These are phyloP conservation scores for Neurospora intermedia DNA, from an alignment of 495 filamentous ascomycete genomes.

Conservation along the genomic window DNA sequence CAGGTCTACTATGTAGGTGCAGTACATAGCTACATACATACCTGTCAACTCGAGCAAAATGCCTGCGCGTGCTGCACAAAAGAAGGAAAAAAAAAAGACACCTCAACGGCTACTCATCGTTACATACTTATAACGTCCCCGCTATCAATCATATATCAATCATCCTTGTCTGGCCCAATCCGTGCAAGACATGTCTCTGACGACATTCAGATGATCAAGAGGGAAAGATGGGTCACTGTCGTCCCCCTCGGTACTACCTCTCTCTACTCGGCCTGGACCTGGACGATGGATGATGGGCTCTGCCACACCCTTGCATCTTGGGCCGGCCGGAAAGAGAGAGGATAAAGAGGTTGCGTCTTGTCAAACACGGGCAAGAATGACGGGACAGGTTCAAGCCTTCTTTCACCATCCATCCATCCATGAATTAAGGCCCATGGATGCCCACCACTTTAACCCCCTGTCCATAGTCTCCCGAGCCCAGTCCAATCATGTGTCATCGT, in stretches of 20 bases:
- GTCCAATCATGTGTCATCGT: conserved; percentile 17
- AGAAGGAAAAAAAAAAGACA: neutral
- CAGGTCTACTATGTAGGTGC: neutral
- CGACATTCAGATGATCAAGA: conserved; percentile 18
- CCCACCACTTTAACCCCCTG: conserved; percentile 18
- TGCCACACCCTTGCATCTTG: conserved; percentile 12
- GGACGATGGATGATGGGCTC: conserved; percentile 2
- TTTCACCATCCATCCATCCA: neutral
- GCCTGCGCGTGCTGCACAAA: neutral
- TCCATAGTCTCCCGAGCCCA: conserved; percentile 13
- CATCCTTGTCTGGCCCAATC: conserved; percentile 1
- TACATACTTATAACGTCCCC: neutral
- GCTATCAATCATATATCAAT: neutral
- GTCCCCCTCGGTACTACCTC: too few species aligned
- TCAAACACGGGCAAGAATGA: neutral
- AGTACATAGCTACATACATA: neutral
- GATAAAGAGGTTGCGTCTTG: neutral
- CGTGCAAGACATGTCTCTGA: conserved; percentile 15
- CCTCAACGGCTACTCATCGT: neutral
- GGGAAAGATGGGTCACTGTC: neutral
- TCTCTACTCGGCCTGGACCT: neutral
- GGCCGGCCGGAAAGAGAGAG: neutral
- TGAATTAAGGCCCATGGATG: neutral
- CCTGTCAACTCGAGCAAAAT: neutral
- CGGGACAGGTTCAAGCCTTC: neutral